phyloP scores from a whole-genome alignment of 2,329 filamentous ascomycete genomes.

The Phoma sp. region DNA sequence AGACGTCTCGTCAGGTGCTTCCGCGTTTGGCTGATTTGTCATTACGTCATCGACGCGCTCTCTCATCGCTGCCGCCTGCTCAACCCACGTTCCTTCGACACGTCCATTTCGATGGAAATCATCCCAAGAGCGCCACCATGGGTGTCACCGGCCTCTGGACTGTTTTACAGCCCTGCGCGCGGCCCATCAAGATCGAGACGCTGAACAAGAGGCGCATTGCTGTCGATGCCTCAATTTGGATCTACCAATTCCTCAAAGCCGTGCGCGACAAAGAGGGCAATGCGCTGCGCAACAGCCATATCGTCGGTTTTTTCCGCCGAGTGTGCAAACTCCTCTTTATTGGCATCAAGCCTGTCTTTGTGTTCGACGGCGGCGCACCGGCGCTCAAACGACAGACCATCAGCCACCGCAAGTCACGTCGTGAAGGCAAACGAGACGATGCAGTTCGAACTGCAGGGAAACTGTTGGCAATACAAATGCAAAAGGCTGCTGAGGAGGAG shows the following conservation, averaged over 20 bases:
- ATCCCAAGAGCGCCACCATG: slow-evolving; percentile 61
- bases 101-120: slow-evolving; percentile 1
- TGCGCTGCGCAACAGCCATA: slow-evolving; percentile 90
- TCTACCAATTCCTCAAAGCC: slow-evolving; percentile 98
- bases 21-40: slow-evolving; percentile 1
- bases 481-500: slow-evolving; percentile 86
- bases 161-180: slow-evolving; percentile 90
- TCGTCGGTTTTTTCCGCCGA: slow-evolving; percentile 96
- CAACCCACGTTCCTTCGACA: not conserved
- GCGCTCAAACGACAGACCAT: slow-evolving; percentile 91
- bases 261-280: slow-evolving; percentile 99
- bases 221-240: slow-evolving; percentile 98
- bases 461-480: slow-evolving; percentile 91
- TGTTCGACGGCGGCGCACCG: slow-evolving; percentile 96
- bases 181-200: slow-evolving; percentile 94
- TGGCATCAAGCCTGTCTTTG: slow-evolving; percentile 94
- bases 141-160: slow-evolving; percentile 99
- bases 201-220: slow-evolving; percentile 95
- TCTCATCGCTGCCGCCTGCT: not conserved
- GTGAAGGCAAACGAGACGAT: slow-evolving; percentile 92
- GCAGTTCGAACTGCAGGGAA: slow-evolving; percentile 89
- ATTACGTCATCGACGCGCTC: slow-evolving; percentile 17
- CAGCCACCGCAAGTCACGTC: slow-evolving; percentile 73
- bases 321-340: slow-evolving; percentile 98
- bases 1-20: slow-evolving; percentile 6